phyloP scores from a whole-genome alignment of 2,329 filamentous ascomycete genomes.

The Nectriaceae sp. region DNA sequence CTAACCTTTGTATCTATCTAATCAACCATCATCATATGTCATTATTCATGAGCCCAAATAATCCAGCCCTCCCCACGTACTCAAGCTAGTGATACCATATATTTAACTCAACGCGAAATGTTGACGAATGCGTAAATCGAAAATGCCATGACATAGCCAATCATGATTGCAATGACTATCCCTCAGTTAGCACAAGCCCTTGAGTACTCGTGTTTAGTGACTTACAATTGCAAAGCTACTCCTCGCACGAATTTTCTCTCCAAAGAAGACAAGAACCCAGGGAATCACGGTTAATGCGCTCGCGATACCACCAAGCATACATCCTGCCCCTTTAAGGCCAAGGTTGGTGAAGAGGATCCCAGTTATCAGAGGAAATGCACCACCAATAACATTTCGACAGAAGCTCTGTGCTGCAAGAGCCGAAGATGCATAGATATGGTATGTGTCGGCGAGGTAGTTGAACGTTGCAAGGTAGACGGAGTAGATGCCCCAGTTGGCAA shows the following conservation, averaged over 20 bases:
- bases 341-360: conserved; percentile 71
- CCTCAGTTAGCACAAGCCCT: background rate
- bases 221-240: conserved; percentile 74
- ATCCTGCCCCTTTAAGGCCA: conserved; percentile 70
- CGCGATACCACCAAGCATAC: conserved; percentile 74
- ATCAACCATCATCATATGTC: background rate
- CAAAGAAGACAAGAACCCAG: conserved; percentile 81
- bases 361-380: conserved; percentile 78
- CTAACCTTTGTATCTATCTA: background rate
- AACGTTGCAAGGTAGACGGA: conserved; percentile 86
- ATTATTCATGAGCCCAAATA: background rate
- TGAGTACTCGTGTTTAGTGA: conserved; percentile 1
- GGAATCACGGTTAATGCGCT: conserved; percentile 74
- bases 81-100: too few species aligned
- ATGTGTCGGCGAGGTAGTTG: conserved; percentile 90
- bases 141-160: too few species aligned
- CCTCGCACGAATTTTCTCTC: conserved; percentile 71
- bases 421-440: conserved; percentile 81
- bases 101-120: too few species aligned
- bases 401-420: conserved; percentile 85
- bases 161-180: conserved; percentile 21
- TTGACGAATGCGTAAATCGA: too few species aligned
- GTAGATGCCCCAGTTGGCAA: conserved; percentile 84
- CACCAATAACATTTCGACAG: conserved; percentile 81
- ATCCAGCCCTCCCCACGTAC: too few species aligned